Evolutionary conservation across 2,329 filamentous ascomycete genomes (phyloP).

Genomic region (Beauveria scarabaeidicola): DNA sequence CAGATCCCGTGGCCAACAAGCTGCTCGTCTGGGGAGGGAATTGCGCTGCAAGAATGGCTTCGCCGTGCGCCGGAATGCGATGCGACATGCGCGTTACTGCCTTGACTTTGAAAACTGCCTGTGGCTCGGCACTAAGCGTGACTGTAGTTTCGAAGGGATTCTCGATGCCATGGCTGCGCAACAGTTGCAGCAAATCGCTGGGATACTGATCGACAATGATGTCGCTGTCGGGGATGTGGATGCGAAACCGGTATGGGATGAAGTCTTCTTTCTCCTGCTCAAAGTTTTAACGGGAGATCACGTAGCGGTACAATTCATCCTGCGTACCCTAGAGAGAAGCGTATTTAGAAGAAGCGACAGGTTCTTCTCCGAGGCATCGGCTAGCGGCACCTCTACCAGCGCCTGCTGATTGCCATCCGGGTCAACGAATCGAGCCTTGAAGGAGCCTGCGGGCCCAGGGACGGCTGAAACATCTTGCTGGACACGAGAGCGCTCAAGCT

Average conservation of each 20-base stretch:
- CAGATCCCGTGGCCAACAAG: slow-evolving; percentile 77
- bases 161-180: slow-evolving; percentile 47
- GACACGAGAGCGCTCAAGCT: slow-evolving; percentile 58
- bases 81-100: slow-evolving; percentile 85
- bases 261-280: slow-evolving; percentile 47
- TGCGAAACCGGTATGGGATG: slow-evolving; percentile 53
- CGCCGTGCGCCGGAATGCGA: slow-evolving; percentile 81
- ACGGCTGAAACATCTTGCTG: slow-evolving; percentile 69
- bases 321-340: slow-evolving; percentile 61
- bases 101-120: slow-evolving; percentile 89
- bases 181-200: slow-evolving; percentile 43
- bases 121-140: slow-evolving; percentile 59
- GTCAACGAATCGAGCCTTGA: slow-evolving; percentile 83
- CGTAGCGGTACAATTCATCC: too few relatives aligned
- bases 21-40: slow-evolving; percentile 76
- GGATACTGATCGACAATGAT: slow-evolving; percentile 49
- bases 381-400: slow-evolving; percentile 66
- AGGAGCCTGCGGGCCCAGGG: slow-evolving; percentile 61
- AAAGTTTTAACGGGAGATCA: not conserved
- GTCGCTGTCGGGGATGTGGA: slow-evolving; percentile 47
- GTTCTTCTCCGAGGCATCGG: slow-evolving; percentile 81
- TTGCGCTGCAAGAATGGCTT: slow-evolving; percentile 77
- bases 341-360: slow-evolving; percentile 81
- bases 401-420: slow-evolving; percentile 64
- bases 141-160: slow-evolving; percentile 49